Base-by-base conservation (phyloP, 2,329 filamentous ascomycete species). In the Penicillium brevicompactum region DNA sequence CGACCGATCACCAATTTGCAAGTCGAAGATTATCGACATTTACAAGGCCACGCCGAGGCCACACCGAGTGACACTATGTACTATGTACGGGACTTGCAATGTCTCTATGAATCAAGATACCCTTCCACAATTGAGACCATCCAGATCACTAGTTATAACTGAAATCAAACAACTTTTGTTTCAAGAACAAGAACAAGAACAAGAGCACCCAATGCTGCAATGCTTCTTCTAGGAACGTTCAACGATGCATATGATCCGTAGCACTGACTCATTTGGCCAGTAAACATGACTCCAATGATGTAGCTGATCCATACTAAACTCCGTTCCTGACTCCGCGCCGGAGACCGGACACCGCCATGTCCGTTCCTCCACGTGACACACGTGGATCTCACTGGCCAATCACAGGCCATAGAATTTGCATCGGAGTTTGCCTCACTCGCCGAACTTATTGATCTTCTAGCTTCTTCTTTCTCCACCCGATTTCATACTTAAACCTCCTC, bases 361-460 rank as follows among this genome's bases (percentile, higher is more conserved):
- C 52, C 50, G 56, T 44, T 52, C 32, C 51, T 37, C 34, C 53
- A 54, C 51, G 51, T 54, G 55, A 54, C 13, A 6, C 11, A 4
- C n/a, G 34, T n/a, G 34, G 34, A n/a, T 37, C 7, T 3, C 13
- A 5, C 13, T 2, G 13, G 24, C 54, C 55, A 47, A 49, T 55
- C 41, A 56, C 3, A 11, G 5, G 9, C 16, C 37, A 40, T 4
- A 18, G 41, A 44, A 53, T 59, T 59, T 49, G 38, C 60, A 50
- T 53, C 50, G 56, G 58, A 56, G 49, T 57, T 56, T 58, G 56
- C 54, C 54, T 51, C 55, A 52, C 32, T 50, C 46, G 46, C 51
- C 57, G 49, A 53, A 63, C 70, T 68, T 61, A 64, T 55, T 57
- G 64, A 59, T 65, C 56, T 59, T 66, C 58, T 65, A 64, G 64